Conservation (phyloP, 352 stramenopile species). For the Phytophthora quininea region DNA sequence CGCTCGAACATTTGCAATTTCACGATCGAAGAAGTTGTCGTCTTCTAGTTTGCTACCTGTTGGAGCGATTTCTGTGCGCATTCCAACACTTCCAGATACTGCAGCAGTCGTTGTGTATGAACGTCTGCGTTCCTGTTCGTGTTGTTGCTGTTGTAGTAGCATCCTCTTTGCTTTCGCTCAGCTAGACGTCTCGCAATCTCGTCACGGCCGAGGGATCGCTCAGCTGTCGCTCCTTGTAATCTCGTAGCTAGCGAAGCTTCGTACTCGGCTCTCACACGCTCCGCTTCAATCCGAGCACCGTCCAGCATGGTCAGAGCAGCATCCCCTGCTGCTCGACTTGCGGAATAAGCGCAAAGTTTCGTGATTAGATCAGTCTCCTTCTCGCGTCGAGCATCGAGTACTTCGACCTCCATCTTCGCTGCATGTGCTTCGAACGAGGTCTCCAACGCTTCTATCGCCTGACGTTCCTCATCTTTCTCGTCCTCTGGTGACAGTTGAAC, state of each 20-base stretch:
- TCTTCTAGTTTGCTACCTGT: slow-evolving; percentile 2
- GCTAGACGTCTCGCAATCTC: slow-evolving; percentile 26
- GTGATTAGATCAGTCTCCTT: slow-evolving; percentile 25
- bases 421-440: slow-evolving; percentile 19
- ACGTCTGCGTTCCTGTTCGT: neutral
- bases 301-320: slow-evolving; percentile 22
- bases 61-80: neutral
- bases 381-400: slow-evolving; percentile 11
- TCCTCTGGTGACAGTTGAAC: slow-evolving; percentile 6
- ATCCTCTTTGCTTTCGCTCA: slow-evolving; percentile 20
- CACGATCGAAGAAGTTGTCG: slow-evolving; percentile 28
- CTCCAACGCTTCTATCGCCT: slow-evolving; percentile 20
- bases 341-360: slow-evolving; percentile 23
- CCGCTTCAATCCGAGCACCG: slow-evolving; percentile 28
- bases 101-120: neutral
- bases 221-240: slow-evolving; percentile 4
- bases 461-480: slow-evolving; percentile 9
- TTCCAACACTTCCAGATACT: neutral
- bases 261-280: slow-evolving; percentile 32
- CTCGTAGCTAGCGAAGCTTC: slow-evolving; percentile 23
- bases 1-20: slow-evolving; percentile 37
- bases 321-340: slow-evolving; percentile 22
- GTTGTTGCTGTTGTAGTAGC: slow-evolving; percentile 8
- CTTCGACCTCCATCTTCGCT: slow-evolving; percentile 18
- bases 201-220: slow-evolving; percentile 11